These are phyloP conservation scores for Nicotiana paniculata DNA, from an alignment of 257 asterid genomes.

Conservation along the genomic window DNA sequence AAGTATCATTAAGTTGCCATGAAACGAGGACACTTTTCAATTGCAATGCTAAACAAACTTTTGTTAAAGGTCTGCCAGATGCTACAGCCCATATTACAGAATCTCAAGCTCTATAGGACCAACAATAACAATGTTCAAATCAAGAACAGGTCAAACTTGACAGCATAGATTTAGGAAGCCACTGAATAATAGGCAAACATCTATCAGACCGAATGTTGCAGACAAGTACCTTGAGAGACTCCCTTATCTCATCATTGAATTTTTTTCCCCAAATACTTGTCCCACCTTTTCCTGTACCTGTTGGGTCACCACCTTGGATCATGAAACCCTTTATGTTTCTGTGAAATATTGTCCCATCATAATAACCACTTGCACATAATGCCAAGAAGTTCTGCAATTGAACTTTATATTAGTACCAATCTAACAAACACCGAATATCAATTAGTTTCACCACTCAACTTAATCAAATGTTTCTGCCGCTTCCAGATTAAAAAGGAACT, in stretches of 20 bases:
- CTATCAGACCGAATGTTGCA: not conserved
- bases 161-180: not conserved
- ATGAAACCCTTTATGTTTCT: conserved; percentile 92
- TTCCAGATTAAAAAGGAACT: not conserved
- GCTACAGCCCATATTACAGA: conserved; percentile 3
- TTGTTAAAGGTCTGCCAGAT: not conserved
- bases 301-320: conserved; percentile 99
- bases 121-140: not conserved
- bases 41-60: not conserved
- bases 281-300: conserved; percentile 93
- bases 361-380: conserved; percentile 82
- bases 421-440: not conserved
- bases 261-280: conserved; percentile 95
- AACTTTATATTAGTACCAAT: not conserved
- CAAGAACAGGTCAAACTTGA: not conserved
- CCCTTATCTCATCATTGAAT: conserved; percentile 87
- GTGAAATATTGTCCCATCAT: conserved; percentile 92
- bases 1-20: not conserved
- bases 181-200: not conserved
- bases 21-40: not conserved
- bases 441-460: not conserved
- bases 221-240: conserved; percentile 80
- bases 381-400: conserved; percentile 81
- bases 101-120: not conserved
- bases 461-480: not conserved